phyloP scores from a whole-genome alignment of 257 asterid genomes.

The Solanum appendiculatum region DNA sequence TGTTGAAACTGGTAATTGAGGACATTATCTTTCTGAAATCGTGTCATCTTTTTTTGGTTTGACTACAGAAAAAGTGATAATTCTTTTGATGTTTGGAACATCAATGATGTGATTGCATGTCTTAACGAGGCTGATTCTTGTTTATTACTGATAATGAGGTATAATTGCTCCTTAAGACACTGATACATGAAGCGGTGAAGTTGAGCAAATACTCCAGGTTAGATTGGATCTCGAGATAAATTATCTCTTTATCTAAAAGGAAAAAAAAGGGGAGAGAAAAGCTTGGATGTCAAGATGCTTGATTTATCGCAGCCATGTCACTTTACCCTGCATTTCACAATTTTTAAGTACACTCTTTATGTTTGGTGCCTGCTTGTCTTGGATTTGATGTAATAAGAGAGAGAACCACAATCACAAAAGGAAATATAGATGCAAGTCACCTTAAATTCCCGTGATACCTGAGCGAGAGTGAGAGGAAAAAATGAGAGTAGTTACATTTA shows the following conservation, averaged over 20 bases:
- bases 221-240: background rate
- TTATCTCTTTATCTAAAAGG: background rate
- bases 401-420: background rate
- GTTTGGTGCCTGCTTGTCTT: background rate
- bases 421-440: background rate
- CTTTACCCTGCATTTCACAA: background rate
- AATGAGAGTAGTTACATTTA: background rate
- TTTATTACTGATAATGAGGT: background rate
- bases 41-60: background rate
- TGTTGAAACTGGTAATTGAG: background rate
- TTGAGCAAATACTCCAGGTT: background rate
- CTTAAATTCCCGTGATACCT: background rate
- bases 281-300: background rate
- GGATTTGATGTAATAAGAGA: background rate
- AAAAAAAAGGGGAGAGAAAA: background rate
- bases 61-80: background rate
- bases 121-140: background rate
- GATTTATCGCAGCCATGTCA: background rate
- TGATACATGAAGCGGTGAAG: background rate
- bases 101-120: background rate
- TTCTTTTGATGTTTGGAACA: background rate
- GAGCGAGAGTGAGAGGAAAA: background rate
- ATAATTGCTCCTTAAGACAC: background rate
- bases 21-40: background rate
- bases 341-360: background rate